Evolutionary conservation across 2,329 filamentous ascomycete species (phyloP).

Genomic region (Beauveria sp.): DNA sequence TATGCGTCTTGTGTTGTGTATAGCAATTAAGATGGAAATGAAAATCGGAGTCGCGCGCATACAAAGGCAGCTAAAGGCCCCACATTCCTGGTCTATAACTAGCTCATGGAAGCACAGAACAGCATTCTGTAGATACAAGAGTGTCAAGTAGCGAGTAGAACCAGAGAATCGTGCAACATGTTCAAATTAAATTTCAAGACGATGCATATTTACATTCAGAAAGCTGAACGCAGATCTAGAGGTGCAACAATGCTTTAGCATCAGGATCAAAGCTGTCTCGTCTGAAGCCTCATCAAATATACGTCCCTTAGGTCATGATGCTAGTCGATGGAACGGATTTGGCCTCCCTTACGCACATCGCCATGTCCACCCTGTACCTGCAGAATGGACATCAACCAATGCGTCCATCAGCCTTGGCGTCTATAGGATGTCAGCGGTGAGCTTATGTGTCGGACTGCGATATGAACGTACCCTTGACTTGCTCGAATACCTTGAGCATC

Average conservation of each 20-base stretch:
- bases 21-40: not conserved
- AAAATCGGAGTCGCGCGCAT: not conserved
- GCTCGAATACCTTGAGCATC: constrained; percentile 98
- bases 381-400: constrained; percentile 5
- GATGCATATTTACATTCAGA: not conserved
- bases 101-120: not conserved
- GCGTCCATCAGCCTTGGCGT: constrained; percentile 10
- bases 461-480: constrained; percentile 64
- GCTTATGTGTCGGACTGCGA: not conserved
- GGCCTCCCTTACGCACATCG: not conserved
- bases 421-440: not conserved
- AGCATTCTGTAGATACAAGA: not conserved
- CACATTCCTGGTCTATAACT: not conserved
- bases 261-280: not conserved
- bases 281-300: not conserved
- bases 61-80: not conserved
- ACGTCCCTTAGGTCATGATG: not conserved
- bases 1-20: not conserved
- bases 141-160: not conserved
- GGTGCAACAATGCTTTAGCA: not conserved
- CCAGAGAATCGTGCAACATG: not conserved
- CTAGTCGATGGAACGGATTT: not conserved
- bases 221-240: not conserved
- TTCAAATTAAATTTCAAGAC: not conserved
- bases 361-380: constrained; percentile 5